Percentiles rank a stretch among this genome's conserved stretches.
Conservation (phyloP, 1,139 yeast species). For the Blastobotrys aristatus region DNA sequence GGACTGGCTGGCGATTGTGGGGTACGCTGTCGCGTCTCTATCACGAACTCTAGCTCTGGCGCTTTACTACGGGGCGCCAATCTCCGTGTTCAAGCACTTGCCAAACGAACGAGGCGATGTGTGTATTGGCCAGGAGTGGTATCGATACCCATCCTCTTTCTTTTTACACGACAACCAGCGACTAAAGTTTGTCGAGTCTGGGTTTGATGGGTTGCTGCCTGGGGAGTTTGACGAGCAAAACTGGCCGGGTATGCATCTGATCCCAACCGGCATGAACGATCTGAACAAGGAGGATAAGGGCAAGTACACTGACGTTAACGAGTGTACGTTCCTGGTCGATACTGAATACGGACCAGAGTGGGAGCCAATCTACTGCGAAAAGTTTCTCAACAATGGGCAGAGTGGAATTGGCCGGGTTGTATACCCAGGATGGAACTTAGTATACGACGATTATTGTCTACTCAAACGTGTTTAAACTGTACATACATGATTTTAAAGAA, state of each 20-base stretch:
- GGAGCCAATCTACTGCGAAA: slow-evolving; percentile 33
- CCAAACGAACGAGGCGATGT: slow-evolving; percentile 40
- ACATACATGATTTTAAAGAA: too few relatives aligned
- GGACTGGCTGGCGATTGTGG: not conserved
- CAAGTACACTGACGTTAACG: slow-evolving; percentile 24
- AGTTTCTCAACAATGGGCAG: slow-evolving; percentile 35
- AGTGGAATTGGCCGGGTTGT: slow-evolving; percentile 41
- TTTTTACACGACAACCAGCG: slow-evolving; percentile 61
- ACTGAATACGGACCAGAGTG: slow-evolving; percentile 31
- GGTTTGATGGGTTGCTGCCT: slow-evolving; percentile 83
- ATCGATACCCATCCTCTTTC: slow-evolving; percentile 83
- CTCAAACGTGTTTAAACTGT: too few relatives aligned
- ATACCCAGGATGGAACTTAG: slow-evolving; percentile 31
- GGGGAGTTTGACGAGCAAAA: slow-evolving; percentile 66
- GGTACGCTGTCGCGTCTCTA: slow-evolving; percentile 21
- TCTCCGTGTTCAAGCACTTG: slow-evolving; percentile 29
- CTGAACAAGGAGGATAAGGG: slow-evolving; percentile 44
- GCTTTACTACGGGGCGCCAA: slow-evolving; percentile 36
- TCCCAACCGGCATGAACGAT: slow-evolving; percentile 69
- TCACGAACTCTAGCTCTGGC: slow-evolving; percentile 34
- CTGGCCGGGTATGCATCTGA: slow-evolving; percentile 15
- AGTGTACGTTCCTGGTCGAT: slow-evolving; percentile 37
- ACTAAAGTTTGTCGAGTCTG: slow-evolving; percentile 63
- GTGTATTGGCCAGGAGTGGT: slow-evolving; percentile 94
- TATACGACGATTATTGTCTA: slow-evolving; percentile 31